A percentile compares a stretch with the other conserved stretches of the same genome.
phyloP scores from a whole-genome alignment of 495 filamentous ascomycete species.

The Trichoderma asperelloides region DNA sequence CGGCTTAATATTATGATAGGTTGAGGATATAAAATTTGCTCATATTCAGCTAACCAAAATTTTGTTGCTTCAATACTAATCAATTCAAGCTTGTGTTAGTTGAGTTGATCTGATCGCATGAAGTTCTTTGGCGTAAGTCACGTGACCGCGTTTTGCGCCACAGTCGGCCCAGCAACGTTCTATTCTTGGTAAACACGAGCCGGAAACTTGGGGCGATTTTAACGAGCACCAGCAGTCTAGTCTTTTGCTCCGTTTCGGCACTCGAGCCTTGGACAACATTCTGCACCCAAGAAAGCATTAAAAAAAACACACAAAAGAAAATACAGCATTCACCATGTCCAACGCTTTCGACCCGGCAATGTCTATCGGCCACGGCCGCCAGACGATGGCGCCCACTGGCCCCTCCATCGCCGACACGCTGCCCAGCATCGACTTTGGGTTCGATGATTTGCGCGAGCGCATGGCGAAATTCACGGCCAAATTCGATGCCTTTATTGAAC shows the following conservation, averaged over 20 bases:
- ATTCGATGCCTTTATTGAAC: slow-evolving; percentile 91
- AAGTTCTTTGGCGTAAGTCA: too few relatives aligned
- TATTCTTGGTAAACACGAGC: background rate
- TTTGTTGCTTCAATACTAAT: background rate
- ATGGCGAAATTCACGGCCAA: slow-evolving; percentile 88
- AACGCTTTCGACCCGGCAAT: slow-evolving; percentile 68
- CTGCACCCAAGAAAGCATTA: background rate
- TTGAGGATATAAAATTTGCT: too few relatives aligned
- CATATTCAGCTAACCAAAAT: background rate
- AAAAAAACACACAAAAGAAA: background rate
- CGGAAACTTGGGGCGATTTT: background rate
- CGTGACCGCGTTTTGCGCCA: background rate
- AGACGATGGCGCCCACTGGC: slow-evolving; percentile 43
- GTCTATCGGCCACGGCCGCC: slow-evolving; percentile 59
- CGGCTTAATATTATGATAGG: too few relatives aligned
- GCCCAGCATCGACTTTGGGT: slow-evolving; percentile 88
- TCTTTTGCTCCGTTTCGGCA: background rate
- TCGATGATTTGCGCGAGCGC: slow-evolving; percentile 88
- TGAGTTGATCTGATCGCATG: background rate
- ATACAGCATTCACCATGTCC: slow-evolving; percentile 40
- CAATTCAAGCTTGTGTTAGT: background rate
- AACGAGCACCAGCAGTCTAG: background rate
- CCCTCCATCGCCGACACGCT: slow-evolving; percentile 63
- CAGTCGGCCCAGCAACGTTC: slow-evolving; percentile 2
- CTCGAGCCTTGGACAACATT: too few relatives aligned